Evolutionary conservation across 1,284 basidiomycete genomes (phyloP), one percentile per base, ranked within the genome.

Genomic region (Cystobasidiaceae sp.): DNA sequence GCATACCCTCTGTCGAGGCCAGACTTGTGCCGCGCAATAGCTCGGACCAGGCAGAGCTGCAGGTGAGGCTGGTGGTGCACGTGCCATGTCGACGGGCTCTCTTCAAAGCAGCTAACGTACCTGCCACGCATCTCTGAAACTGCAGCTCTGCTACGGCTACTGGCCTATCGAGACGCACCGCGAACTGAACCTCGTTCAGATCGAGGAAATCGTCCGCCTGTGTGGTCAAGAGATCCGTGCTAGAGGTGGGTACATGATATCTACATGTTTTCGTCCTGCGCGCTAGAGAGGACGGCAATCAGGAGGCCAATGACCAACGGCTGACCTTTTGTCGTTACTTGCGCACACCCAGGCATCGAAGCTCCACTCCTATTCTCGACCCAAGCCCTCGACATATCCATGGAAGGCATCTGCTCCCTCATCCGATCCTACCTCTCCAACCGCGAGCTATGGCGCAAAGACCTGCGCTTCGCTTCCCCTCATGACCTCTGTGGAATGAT

Each of bases 281-380:
- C n/a, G n/a, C n/a, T n/a, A n/a, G n/a, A n/a, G n/a, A n/a, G n/a
- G n/a, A n/a, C n/a, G n/a, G n/a, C n/a, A n/a, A n/a, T n/a, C n/a
- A n/a, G n/a, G n/a, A n/a, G n/a, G n/a, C n/a, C n/a, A n/a, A 21
- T 54, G 25, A n/a, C 19, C 27, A 32, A 3, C 15, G 21, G 11
- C n/a, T 27, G 9, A 4, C 15, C 15, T 11, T 34, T 32, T 25
- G 8, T 1, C 32, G 3, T 4, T 34, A 17, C 2, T 34, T 13
- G n/a, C n/a, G n/a, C 19, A n/a, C 21, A 6, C 6, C 3, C 66
- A 82, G 89, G 87, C 52, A 82, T 93, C 67, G 86, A 86, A 28
- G 91, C 89, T 2, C 91, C 91, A 13, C 86, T 93, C 77, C 85
- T 94, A 68, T 93, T 94, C 79, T 89, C 87, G 28, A 85, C 85